A percentile compares a stretch with the other conserved stretches of the same genome.
phyloP scores from a whole-genome alignment of 2,329 filamentous ascomycete species.

The Aspergillus proliferans region DNA sequence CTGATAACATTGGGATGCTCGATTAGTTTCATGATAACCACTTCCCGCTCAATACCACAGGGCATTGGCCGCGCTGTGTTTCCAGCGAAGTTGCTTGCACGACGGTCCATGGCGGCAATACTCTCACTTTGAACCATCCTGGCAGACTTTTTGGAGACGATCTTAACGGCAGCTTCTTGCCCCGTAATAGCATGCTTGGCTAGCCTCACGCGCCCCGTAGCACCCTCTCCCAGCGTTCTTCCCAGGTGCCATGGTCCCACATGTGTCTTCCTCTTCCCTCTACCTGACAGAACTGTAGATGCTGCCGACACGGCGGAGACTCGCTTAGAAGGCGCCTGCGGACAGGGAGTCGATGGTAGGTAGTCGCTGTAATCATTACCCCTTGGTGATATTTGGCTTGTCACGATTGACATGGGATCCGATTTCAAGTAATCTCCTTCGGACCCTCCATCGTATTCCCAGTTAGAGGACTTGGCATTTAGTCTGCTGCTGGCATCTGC shows the following conservation, averaged over 20 bases:
- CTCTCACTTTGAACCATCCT: conserved; percentile 79
- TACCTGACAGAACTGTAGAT: conserved; percentile 48
- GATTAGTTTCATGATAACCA: conserved; percentile 94
- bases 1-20: conserved; percentile 93
- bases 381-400: conserved; percentile 19
- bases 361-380: conserved; percentile 45
- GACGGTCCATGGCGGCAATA: conserved; percentile 72
- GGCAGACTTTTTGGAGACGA: conserved; percentile 77
- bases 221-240: conserved; percentile 80
- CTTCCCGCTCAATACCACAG: conserved; percentile 84
- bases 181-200: conserved; percentile 74
- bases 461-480: conserved; percentile 31
- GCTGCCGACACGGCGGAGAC: conserved; percentile 50
- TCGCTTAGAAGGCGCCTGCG: conserved; percentile 44
- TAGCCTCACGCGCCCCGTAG: conserved; percentile 78
- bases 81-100: conserved; percentile 52
- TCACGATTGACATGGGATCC: conserved; percentile 22
- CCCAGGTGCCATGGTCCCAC: conserved; percentile 94
- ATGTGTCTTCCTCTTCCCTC: conserved; percentile 59
- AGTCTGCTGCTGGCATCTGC: conserved; percentile 45
- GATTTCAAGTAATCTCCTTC: conserved; percentile 12
- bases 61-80: conserved; percentile 67
- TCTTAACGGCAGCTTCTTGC: conserved; percentile 87
- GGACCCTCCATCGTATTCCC: conserved; percentile 7
- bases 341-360: conserved; percentile 47